phyloP scores from a whole-genome alignment of 345 rosid genomes.

The Citrus reticulata region DNA sequence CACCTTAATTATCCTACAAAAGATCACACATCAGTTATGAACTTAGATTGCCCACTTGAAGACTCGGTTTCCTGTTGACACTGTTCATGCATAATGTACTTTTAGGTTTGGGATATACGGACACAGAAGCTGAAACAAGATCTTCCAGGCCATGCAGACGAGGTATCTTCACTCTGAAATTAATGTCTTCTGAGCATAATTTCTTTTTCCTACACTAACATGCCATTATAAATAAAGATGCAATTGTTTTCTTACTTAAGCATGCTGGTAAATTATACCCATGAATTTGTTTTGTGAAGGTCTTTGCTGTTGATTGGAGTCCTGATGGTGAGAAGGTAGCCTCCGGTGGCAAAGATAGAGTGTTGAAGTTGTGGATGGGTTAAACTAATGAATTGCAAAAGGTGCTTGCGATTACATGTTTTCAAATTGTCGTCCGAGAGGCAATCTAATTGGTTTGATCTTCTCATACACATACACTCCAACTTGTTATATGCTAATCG shows the following conservation, averaged over 20 bases:
- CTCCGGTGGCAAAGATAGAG: slow-evolving; percentile 90
- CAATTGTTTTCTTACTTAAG: background rate
- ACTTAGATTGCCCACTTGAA: background rate
- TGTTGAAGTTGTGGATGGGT: slow-evolving; percentile 93
- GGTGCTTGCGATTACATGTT: background rate
- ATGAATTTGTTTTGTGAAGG: slow-evolving; percentile 31
- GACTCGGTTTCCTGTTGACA: background rate
- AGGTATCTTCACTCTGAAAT: slow-evolving; percentile 40
- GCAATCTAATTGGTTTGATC: background rate
- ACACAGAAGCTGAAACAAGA: slow-evolving; percentile 82
- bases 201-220: background rate
- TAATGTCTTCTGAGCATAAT: background rate
- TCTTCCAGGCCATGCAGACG: slow-evolving; percentile 97
- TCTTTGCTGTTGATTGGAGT: slow-evolving; percentile 97
- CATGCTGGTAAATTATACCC: slow-evolving; percentile 4
- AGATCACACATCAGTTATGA: background rate
- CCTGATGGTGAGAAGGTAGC: slow-evolving; percentile 99
- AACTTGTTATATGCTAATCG: background rate
- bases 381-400: slow-evolving; percentile 21
- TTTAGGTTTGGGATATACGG: slow-evolving; percentile 85
- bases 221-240: background rate
- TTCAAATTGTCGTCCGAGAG: background rate
- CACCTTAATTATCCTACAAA: background rate
- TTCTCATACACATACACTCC: background rate
- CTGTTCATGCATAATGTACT: background rate